These are phyloP conservation scores for Psidium friedrichsthalianum DNA, from an alignment of 345 rosid genomes.

Conservation along the genomic window DNA sequence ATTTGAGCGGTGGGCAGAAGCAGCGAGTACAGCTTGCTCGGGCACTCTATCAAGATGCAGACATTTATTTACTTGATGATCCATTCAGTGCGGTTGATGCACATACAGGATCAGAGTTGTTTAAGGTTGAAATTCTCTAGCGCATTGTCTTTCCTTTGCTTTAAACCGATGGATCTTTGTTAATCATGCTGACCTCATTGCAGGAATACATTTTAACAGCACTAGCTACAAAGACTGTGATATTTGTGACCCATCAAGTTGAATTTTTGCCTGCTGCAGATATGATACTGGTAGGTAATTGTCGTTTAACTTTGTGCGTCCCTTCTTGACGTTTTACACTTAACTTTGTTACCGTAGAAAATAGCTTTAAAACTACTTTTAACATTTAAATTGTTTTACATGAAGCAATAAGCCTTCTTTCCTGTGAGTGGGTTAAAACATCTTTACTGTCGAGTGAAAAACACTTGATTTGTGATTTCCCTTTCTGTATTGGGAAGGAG, in stretches of 20 bases:
- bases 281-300: slow-evolving; percentile 70
- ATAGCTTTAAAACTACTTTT: not conserved
- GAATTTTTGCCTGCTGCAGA: slow-evolving; percentile 96
- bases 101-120: slow-evolving; percentile 92
- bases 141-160: not conserved
- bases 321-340: not conserved
- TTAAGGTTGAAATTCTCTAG: slow-evolving; percentile 47
- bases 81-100: slow-evolving; percentile 99
- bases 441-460: not conserved
- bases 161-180: slow-evolving; percentile 4
- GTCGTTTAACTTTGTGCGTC: not conserved
- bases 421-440: not conserved
- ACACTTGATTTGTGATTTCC: not conserved
- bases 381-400: not conserved
- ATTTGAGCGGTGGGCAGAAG: slow-evolving; percentile 98
- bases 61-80: slow-evolving; percentile 92
- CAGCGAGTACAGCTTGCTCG: slow-evolving; percentile 99
- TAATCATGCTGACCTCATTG: slow-evolving; percentile 19
- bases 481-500: not conserved
- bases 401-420: not conserved
- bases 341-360: slow-evolving; percentile 2
- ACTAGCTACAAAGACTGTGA: slow-evolving; percentile 71
- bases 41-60: slow-evolving; percentile 99
- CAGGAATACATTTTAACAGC: slow-evolving; percentile 96
- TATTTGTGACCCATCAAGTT: slow-evolving; percentile 98